Evolutionary conservation across 768 basidiomycete genomes (phyloP).

Genomic region (Macrolepiota fuliginosa): DNA sequence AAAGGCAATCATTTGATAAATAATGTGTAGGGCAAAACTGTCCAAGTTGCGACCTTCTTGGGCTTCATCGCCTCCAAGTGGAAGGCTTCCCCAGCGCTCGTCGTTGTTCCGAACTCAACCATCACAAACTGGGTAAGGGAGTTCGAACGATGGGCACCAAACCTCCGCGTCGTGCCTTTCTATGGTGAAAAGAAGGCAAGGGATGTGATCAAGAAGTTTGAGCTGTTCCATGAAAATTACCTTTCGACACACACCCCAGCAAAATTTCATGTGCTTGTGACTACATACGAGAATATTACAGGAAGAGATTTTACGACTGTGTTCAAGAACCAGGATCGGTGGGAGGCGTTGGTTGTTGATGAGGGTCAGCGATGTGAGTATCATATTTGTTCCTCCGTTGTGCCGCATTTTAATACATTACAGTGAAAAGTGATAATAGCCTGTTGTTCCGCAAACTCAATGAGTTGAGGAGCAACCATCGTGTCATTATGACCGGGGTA

Average conservation of each 20-base stretch:
- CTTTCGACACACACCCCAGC: constrained; percentile 43
- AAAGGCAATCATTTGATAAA: constrained; percentile 6
- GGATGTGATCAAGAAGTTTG: constrained; percentile 78
- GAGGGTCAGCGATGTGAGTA: constrained; percentile 87
- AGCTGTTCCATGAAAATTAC: constrained; percentile 62
- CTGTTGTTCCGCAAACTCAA: constrained; percentile 81
- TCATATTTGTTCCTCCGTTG: background rate
- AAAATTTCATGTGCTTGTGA: constrained; percentile 87
- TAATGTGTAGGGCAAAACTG: constrained; percentile 73
- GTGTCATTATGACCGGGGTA: constrained; percentile 88
- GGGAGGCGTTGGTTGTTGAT: constrained; percentile 94
- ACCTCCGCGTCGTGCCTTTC: constrained; percentile 77
- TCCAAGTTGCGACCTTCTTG: constrained; percentile 86
- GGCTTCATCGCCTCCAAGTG: constrained; percentile 58
- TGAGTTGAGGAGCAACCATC: constrained; percentile 73
- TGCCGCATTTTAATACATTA: constrained; percentile 6
- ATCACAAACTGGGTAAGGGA: constrained; percentile 96
- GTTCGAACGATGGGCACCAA: constrained; percentile 83
- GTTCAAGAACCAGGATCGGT: constrained; percentile 81
- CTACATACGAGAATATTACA: constrained; percentile 87
- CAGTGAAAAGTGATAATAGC: constrained; percentile 83
- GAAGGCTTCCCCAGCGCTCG: constrained; percentile 72
- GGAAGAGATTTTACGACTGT: constrained; percentile 69
- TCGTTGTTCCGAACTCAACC: constrained; percentile 96
- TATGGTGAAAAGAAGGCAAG: constrained; percentile 79